Conservation (phyloP, 345 rosid species). For the Turritis glabra region DNA sequence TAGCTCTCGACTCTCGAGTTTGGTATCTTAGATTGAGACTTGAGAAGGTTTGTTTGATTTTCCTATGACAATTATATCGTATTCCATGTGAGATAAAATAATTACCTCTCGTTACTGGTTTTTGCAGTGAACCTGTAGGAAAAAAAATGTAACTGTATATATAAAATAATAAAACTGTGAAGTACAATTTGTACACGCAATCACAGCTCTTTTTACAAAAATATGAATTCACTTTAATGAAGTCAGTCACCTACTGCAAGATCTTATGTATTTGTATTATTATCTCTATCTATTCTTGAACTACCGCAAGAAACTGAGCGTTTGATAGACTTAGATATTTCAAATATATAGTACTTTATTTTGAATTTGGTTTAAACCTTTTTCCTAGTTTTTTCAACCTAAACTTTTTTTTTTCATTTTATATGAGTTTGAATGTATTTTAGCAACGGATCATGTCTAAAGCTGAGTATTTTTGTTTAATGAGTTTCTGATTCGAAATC, state of each 20-base stretch:
- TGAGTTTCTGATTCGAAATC: too few species aligned
- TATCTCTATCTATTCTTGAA: neutral
- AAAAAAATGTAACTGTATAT: neutral
- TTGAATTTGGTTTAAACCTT: neutral
- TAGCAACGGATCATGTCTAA: neutral
- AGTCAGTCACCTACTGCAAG: constrained; percentile 36
- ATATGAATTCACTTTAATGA: constrained; percentile 14
- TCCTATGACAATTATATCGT: neutral
- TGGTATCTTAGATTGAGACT: neutral
- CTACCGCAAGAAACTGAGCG: constrained; percentile 1
- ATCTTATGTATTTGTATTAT: constrained; percentile 18
- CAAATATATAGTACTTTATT: neutral
- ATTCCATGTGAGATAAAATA: neutral
- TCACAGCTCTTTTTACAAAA: constrained; percentile 25
- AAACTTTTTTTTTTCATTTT: neutral
- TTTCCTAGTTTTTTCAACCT: neutral
- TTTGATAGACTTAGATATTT: neutral
- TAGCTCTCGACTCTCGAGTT: neutral
- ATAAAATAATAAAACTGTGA: neutral
- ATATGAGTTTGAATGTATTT: neutral
- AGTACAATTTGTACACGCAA: constrained; percentile 31
- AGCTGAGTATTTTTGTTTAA: too few species aligned
- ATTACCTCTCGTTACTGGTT: constrained; percentile 1
- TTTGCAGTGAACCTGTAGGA: neutral
- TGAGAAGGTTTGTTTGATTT: constrained; percentile 4